Base-by-base conservation (phyloP, 495 filamentous ascomycete species). In the Hypoxylon intermedium region DNA sequence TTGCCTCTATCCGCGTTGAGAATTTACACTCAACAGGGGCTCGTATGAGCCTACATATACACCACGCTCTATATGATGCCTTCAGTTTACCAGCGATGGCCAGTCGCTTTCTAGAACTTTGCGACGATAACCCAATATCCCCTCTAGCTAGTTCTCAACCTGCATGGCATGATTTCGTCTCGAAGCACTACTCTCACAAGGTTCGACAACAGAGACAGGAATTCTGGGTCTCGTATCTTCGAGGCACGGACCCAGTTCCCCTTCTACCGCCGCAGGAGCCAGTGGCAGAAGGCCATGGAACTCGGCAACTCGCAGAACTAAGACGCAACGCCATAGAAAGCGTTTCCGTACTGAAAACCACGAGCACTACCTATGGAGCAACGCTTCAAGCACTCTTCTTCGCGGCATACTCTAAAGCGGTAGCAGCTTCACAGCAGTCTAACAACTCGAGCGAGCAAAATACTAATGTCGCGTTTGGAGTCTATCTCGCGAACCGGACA, bases 51-150 rank as follows among this genome's bases (percentile, higher is more conserved):
- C 63, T 90, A 2, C 78, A 76, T 6, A 82, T 91, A 9, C 85
- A 92, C 52, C 91, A 96, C 71, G 89, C 90, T 3, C 69, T 94
- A 4, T 94, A 92, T 60, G 91, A 96, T 73, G 89, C 87, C 0
- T 72, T 87, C 37, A 88, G 89, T 43, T 72, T 94, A 9, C 75
- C 82, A 2, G 54, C 75, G 7, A 80, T 93, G 12, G 57, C 73
- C 55, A 37, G 49, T 21, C 59, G 67, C 5, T 72, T 80, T 12
- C 9, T 47, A 2, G 41, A 58, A 2, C 44, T 75, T 12, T 73
- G 63, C 41, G 43, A 41, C 13, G 37, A 42, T 34, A 0, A 6
- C n/a, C 11, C 41, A 1, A 20, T 30, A 24, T 11, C 36, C 1
- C 28, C 41, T 15, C 16, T 19, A 2, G 21, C 9, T 6, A 6